These are phyloP conservation scores for Asterionellopsis glacialis DNA, from an alignment of 108 stramenopile genomes.

Conservation along the genomic window DNA sequence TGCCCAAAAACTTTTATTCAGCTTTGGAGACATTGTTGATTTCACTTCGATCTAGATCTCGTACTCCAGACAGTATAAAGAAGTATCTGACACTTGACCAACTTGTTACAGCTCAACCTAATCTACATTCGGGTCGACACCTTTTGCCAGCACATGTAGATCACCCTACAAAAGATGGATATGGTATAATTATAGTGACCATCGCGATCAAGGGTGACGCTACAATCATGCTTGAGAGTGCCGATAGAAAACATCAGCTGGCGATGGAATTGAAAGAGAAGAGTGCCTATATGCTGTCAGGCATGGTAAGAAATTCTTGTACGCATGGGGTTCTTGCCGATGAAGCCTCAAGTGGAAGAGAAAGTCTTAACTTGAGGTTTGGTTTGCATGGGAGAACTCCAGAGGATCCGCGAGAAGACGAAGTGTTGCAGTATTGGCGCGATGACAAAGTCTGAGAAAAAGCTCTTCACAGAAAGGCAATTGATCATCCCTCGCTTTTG, in stretches of 20 bases:
- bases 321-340: conserved; percentile 33
- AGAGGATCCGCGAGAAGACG: too few species aligned
- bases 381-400: conserved; percentile 20
- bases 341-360: conserved; percentile 8
- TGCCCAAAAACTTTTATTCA: neutral
- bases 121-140: conserved; percentile 33
- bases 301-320: conserved; percentile 24
- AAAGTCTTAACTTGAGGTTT: conserved; percentile 37
- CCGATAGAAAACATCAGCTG: too few species aligned
- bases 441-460: too few species aligned
- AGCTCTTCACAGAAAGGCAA: too few species aligned
- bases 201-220: conserved; percentile 12
- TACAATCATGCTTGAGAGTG: too few species aligned
- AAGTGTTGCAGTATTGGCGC: too few species aligned
- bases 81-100: too few species aligned
- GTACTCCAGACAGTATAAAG: too few species aligned
- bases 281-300: conserved; percentile 30
- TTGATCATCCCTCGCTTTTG: too few species aligned
- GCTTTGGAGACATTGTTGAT: neutral
- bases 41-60: neutral
- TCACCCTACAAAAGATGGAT: conserved; percentile 40
- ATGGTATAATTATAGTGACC: conserved; percentile 45
- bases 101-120: conserved; percentile 42
- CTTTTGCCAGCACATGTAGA: conserved; percentile 40
- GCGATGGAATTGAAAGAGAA: neutral